Conservation (phyloP, 2,329 filamentous ascomycete species). For the Ophiobolus disseminans region DNA sequence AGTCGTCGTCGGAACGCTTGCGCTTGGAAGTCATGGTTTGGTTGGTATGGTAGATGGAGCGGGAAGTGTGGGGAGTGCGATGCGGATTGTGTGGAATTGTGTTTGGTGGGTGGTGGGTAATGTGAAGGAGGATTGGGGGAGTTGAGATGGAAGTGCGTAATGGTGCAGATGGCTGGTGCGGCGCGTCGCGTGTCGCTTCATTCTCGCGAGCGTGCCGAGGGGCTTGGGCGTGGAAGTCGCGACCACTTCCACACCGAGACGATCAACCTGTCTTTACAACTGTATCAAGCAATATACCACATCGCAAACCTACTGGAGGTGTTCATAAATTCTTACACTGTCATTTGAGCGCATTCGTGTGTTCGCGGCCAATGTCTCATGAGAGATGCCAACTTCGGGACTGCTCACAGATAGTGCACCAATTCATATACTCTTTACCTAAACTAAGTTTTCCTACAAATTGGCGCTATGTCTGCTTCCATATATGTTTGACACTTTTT, state of each 20-base stretch:
- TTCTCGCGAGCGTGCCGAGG: conserved; percentile 33
- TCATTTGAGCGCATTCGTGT: no score
- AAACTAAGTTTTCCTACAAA: no score
- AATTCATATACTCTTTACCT: no score
- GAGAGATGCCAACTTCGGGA: no score
- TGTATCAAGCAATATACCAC: no score
- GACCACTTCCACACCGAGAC: not conserved
- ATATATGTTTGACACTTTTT: no score
- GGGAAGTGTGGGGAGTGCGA: not conserved
- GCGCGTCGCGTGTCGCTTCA: conserved; percentile 21
- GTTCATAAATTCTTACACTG: no score
- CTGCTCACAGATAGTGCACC: no score
- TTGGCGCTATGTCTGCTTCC: no score
- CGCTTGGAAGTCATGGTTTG: conserved; percentile 63
- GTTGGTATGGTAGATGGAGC: not conserved
- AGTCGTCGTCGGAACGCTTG: conserved; percentile 60
- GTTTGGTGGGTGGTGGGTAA: not conserved
- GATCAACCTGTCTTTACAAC: no score
- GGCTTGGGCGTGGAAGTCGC: conserved; percentile 5
- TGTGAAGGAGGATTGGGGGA: conserved; percentile 6
- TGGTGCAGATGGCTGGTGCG: conserved; percentile 37
- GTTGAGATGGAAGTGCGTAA: conserved; percentile 15
- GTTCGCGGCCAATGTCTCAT: no score
- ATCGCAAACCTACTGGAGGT: no score
- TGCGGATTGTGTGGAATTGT: not conserved